These are phyloP conservation scores for Cytospora piceae DNA, from an alignment of 2,329 filamentous ascomycete genomes.

Conservation along the genomic window DNA sequence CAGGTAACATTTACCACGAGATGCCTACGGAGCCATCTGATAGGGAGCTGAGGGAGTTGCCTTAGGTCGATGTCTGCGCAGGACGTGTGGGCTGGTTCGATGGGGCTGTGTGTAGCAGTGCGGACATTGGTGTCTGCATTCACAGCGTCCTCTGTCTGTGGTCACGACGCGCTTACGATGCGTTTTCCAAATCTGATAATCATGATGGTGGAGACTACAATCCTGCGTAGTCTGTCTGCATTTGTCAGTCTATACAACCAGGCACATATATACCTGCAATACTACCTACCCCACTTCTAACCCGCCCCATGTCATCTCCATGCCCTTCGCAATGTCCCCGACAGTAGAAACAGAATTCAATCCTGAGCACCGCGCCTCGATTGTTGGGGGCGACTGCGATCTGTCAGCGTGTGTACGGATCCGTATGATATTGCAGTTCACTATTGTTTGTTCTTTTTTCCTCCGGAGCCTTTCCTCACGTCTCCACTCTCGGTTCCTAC, in stretches of 20 bases:
- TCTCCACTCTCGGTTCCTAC: not conserved
- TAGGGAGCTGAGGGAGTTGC: constrained; percentile 40
- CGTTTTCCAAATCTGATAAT: not conserved
- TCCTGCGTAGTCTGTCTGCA: not conserved
- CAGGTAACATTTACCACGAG: constrained; percentile 34
- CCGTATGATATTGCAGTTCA: not conserved
- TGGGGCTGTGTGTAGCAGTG: not conserved
- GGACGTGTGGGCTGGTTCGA: not conserved
- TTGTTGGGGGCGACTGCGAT: too few relatives aligned
- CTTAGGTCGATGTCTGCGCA: constrained; percentile 25
- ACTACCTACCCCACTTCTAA: not conserved
- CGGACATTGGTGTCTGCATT: not conserved
- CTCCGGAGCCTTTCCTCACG: not conserved
- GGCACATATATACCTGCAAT: not conserved
- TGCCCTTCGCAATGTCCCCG: not conserved
- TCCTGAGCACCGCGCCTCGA: too few relatives aligned
- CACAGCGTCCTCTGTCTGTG: not conserved
- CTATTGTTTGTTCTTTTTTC: too few relatives aligned
- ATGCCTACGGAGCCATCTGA: constrained; percentile 39
- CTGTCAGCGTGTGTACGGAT: too few relatives aligned
- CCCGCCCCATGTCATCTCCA: not conserved
- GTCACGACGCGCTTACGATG: not conserved
- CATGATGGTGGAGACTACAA: not conserved
- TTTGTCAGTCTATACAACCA: not conserved
- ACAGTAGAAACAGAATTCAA: too few relatives aligned